Conservation (phyloP, 768 basidiomycete species). For the Termitomyces sp. region DNA sequence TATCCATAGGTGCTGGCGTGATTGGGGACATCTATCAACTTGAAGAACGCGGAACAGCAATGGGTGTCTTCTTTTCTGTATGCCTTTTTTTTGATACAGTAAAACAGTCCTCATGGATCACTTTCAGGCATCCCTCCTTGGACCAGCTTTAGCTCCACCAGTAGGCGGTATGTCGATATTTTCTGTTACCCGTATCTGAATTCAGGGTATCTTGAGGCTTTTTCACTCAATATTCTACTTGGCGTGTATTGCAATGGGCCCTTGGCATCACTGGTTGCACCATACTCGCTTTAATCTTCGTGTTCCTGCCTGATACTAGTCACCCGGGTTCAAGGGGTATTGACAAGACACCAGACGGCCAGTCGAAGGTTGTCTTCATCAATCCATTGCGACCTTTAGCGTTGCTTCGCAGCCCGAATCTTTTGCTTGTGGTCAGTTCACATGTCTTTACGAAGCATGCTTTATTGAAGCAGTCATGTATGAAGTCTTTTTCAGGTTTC, state of each 20-base stretch:
- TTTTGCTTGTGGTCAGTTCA: slow-evolving; percentile 45
- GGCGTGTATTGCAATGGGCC: slow-evolving; percentile 53
- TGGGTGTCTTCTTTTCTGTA: slow-evolving; percentile 34
- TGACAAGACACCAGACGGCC: slow-evolving; percentile 32
- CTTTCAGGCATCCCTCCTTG: slow-evolving; percentile 45
- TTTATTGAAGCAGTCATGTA: neutral
- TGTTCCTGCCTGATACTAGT: slow-evolving; percentile 63
- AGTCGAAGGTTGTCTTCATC: slow-evolving; percentile 35
- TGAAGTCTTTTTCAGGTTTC: slow-evolving; percentile 25
- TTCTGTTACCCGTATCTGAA: neutral
- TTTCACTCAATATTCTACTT: slow-evolving; percentile 56
- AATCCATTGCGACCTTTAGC: slow-evolving; percentile 54
- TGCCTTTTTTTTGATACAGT: neutral
- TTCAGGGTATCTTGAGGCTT: slow-evolving; percentile 27
- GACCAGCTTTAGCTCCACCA: slow-evolving; percentile 58
- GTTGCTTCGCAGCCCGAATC: slow-evolving; percentile 55
- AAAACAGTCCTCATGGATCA: neutral
- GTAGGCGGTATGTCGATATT: slow-evolving; percentile 36
- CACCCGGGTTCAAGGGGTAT: slow-evolving; percentile 54
- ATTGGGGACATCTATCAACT: slow-evolving; percentile 58
- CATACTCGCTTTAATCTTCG: slow-evolving; percentile 31
- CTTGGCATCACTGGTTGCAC: slow-evolving; percentile 37
- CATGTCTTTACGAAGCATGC: neutral
- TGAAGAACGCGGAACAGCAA: slow-evolving; percentile 46
- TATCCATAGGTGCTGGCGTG: slow-evolving; percentile 46